Conservation (phyloP, 1,139 yeast genomes). For the Yamadazyma trypodendri region DNA sequence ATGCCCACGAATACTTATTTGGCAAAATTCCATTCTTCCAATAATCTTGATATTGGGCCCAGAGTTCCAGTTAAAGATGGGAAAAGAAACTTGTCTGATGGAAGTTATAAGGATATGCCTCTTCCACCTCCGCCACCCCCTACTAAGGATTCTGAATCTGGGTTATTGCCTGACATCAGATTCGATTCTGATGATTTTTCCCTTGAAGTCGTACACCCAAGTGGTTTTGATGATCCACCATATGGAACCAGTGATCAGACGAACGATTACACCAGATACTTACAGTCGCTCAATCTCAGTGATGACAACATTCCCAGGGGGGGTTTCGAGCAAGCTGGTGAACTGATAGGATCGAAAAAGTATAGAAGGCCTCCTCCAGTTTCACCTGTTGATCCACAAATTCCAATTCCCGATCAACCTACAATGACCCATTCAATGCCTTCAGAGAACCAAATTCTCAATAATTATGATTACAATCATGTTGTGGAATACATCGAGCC, state of each 20-base stretch:
- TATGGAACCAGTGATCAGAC: slow-evolving; percentile 4
- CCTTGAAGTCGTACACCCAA: slow-evolving; percentile 9
- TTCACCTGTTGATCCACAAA: not conserved
- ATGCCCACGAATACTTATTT: slow-evolving; percentile 44
- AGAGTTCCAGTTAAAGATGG: slow-evolving; percentile 14
- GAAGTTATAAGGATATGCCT: slow-evolving; percentile 26
- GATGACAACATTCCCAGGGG: slow-evolving; percentile 13
- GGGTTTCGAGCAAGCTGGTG: slow-evolving; percentile 1
- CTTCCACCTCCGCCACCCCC: slow-evolving; percentile 37
- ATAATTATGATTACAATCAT: not conserved
- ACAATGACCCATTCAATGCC: no score
- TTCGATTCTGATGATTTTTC: slow-evolving; percentile 16
- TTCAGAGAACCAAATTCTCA: not conserved
- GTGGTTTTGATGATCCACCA: slow-evolving; percentile 5
- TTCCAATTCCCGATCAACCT: not conserved
- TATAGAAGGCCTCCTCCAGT: slow-evolving; percentile 16
- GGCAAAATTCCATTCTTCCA: slow-evolving; percentile 19
- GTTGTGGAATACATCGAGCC: slow-evolving; percentile 22
- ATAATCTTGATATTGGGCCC: slow-evolving; percentile 9
- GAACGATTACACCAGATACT: slow-evolving; percentile 15
- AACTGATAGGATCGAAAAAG: slow-evolving; percentile 3
- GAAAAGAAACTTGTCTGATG: slow-evolving; percentile 17
- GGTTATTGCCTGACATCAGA: slow-evolving; percentile 20
- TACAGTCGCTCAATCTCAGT: slow-evolving; percentile 14
- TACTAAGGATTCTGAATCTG: slow-evolving; percentile 14